Percentiles rank a stretch among this genome's conserved stretches.
phyloP scores from a whole-genome alignment of 2,329 filamentous ascomycete species.

The Allantophomopsis cytisporea region DNA sequence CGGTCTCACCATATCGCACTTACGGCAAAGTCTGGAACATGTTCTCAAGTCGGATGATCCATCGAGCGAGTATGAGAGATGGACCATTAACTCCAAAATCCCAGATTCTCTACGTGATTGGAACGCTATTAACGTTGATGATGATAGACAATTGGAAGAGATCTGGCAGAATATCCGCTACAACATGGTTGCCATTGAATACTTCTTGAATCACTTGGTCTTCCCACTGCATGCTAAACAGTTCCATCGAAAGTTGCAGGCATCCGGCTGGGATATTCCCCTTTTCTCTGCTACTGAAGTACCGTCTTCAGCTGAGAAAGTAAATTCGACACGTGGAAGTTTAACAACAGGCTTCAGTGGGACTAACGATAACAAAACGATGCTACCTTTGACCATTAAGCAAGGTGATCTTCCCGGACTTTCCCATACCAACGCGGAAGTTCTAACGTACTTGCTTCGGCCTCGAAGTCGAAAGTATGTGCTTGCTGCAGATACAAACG shows the following conservation, averaged over 20 bases:
- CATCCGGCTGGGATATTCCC: conserved; percentile 53
- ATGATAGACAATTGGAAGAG: conserved; percentile 30
- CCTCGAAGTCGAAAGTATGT: conserved; percentile 1
- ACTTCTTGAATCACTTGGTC: conserved; percentile 41
- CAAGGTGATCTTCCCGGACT: conserved; percentile 41
- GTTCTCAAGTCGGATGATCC: conserved; percentile 38
- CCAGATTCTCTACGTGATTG: conserved; percentile 25
- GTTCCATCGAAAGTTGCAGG: conserved; percentile 47
- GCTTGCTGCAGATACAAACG: too few relatives aligned
- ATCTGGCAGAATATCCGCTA: conserved; percentile 39
- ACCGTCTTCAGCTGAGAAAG: too few relatives aligned
- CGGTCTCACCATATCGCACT: conserved; percentile 35
- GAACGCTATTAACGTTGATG: conserved; percentile 37
- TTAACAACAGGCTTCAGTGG: conserved; percentile 55
- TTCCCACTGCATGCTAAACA: conserved; percentile 50
- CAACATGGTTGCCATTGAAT: conserved; percentile 44
- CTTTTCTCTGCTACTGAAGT: too few relatives aligned
- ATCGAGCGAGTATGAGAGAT: conserved; percentile 32
- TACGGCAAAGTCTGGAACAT: conserved; percentile 30
- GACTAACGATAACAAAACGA: conserved; percentile 47
- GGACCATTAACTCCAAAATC: conserved; percentile 25
- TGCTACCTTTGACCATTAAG: conserved; percentile 40
- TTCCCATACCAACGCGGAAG: conserved; percentile 52
- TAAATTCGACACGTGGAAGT: conserved; percentile 25
- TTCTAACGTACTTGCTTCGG: conserved; percentile 43